Base-by-base conservation (phyloP, 2,329 filamentous ascomycete species). In the Penicillium griseofulvum region DNA sequence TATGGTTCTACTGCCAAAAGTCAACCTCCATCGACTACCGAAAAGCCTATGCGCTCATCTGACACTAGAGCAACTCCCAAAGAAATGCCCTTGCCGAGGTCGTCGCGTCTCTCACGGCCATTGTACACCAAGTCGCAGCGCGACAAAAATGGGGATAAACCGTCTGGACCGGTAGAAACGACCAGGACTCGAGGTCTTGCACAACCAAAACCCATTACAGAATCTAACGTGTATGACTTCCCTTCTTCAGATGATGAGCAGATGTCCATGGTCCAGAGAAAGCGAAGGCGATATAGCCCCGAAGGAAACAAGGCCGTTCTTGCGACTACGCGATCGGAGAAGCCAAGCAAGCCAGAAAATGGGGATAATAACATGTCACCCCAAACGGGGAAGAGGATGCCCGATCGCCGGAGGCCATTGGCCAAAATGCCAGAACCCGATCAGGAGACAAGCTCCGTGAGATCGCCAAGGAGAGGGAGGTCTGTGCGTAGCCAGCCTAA, bases 1-100 rank as follows among this genome's bases (percentile, higher is more conserved):
- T 77, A 77, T 58, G 72, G 74, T 52, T 73, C 71, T 58, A 55
- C 63, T 31, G 52, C 58, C 26, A 64, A 48, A 38, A 54, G 52
- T 16, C 57, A 57, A 33, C 22, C 54, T 17, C 33, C 34, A 17
- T 34, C 48, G 11, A 55, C 57, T n/a, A 49, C 36, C 24, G 48
- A 44, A 14, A 47, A 33, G 11, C 4, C 51, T 28, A 19, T 41
- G 1, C 51, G 33, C 14, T 10, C 46, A 26, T 43, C 55, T 12
- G 11, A 38, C 28, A 3, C 33, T 48, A 55, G 46, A 47, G 14
- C 16, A 19, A 38, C 31, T 14, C 26, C 37, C 9, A 46, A 49
- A 39, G 16, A 42, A 38, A 31, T 26, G 17, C 22, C 39, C 16
- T 12, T 37, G n/a, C 42, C 49, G 17, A 45, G 42, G n/a, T 45